Base-by-base conservation (phyloP, 768 basidiomycete genomes). In the Rhodotorula babjevae region DNA sequence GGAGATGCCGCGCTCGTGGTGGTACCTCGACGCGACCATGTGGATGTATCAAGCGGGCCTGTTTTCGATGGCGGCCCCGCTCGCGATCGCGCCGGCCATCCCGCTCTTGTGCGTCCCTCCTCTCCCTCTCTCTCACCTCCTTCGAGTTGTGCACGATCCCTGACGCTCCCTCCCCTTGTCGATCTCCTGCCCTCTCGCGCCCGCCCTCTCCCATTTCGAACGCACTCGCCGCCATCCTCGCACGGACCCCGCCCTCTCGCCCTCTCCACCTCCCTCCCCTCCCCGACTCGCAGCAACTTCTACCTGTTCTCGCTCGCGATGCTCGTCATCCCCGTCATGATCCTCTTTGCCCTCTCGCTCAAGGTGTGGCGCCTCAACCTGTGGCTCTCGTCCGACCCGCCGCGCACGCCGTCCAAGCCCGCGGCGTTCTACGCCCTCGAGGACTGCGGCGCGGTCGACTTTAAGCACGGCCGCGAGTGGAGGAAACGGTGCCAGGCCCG, bases 391-490 rank as follows among this genome's bases (percentile, higher is more conserved):
- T 74, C 72, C 36, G 78, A 78, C 61, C 74, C 77, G 29, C 77
- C 78, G 0, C 59, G 77, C 14, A 75, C 74, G n/a, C 59, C 56
- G 11, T 66, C 73, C 25, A 78, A 78, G 66, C 78, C 78, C 9
- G 77, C 69, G 0, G 53, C 69, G 0, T 78, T 76, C 63, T 78
- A 78, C 63, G n/a, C 77, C 36, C 44, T 77, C 49, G 78, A 79
- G 65, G 78, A 79, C 57, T 61, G 77, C 33, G 77, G 75, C 21
- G 78, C 78, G n/a, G 78, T 79, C 23, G 78, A 79, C 36, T 79
- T 78, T 52, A 36, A 59, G 40, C 67, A 75, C 56, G 78, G 78
- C 2, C 70, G 71, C 59, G 67, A 66, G 31, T 79, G 71, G 65
- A 57, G 78, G 46, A 66, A 63, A 31, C 29, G 57, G 15, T 65